Evolutionary conservation across 331 rosid genomes (phyloP).

Genomic region (Pyrus hybrid): DNA sequence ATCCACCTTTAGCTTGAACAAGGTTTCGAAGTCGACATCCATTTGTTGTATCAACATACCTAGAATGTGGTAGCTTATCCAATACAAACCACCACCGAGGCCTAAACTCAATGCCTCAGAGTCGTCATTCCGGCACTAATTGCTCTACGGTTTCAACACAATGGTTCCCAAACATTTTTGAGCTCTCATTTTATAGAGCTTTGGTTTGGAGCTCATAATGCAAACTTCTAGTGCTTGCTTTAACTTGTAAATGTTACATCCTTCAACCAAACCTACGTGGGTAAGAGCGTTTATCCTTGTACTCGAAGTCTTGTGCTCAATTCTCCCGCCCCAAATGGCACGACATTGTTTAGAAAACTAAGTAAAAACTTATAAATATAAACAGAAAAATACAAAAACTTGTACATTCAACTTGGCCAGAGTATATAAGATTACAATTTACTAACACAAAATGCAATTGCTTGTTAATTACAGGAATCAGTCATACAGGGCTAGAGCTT

Average conservation of each 20-base stretch:
- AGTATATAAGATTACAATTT: too few species aligned
- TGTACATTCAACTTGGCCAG: too few species aligned
- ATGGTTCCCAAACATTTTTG: background rate
- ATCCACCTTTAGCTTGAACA: background rate
- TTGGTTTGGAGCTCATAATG: background rate
- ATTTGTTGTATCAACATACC: background rate
- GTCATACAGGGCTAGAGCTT: slow-evolving; percentile 46
- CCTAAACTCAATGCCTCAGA: too few species aligned
- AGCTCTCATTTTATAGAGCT: background rate
- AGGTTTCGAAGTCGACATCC: background rate
- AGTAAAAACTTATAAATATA: background rate
- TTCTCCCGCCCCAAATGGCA: background rate
- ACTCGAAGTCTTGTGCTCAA: background rate
- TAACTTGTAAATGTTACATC: background rate
- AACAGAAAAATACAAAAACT: too few species aligned
- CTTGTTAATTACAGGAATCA: slow-evolving; percentile 4
- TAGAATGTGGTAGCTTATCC: background rate
- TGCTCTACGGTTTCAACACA: too few species aligned
- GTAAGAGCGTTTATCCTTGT: background rate
- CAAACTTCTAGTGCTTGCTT: background rate
- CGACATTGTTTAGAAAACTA: background rate
- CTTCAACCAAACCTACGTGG: background rate
- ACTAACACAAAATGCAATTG: too few species aligned
- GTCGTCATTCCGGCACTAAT: too few species aligned
- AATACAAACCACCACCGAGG: background rate